Evolutionary conservation across 805 yeast species (phyloP), one percentile per base, ranked within the genome.

Genomic region (Myxozyma neglecta): DNA sequence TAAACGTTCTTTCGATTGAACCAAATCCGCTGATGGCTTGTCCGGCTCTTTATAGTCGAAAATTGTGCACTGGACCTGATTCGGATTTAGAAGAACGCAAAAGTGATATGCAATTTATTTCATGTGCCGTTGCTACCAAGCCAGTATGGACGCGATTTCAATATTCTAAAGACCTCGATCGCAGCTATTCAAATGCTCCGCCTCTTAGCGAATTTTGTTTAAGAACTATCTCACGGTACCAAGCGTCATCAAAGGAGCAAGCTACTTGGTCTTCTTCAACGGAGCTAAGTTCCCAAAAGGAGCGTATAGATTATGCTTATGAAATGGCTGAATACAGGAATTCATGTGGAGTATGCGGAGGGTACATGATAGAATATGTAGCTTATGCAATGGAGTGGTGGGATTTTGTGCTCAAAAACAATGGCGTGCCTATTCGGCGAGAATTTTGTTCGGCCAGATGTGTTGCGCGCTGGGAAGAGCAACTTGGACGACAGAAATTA

Each of bases 11-110:
- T 35, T 68, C 76, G 4, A 66, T 74, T n/a, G 66, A 70, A 43
- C 79, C 80, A 9, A 77, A 77, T 51, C 74, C 75, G 13, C 70
- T 77, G 34, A 20, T 64, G 6, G 54, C 61, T 42, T 63, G 63
- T 11, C 75, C 74, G 0, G 63, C 55, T 5, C n/a, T 42, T 16
- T 42, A 32, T 34, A 34, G 16, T 35, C 47, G 45, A n/a, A 42
- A 35, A n/a, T 10, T 13, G 2, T 10, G 13, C 3, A 34, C n/a
- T 3, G n/a, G 13, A 20, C n/a, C 16, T 32, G 51, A 37, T 14
- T 8, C 18, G 8, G 51, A 34, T n/a, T 7, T 34, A 4, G 50
- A 34, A 18, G 53, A 57, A n/a, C 44, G 52, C 35, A 52, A 49
- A 8, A 52, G 57, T n/a, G 57, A 47, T 44, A 18, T 56, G 24